These are phyloP conservation scores for Colletotrichum eremochloae DNA, from an alignment of 2,329 filamentous ascomycete genomes.

Conservation along the genomic window DNA sequence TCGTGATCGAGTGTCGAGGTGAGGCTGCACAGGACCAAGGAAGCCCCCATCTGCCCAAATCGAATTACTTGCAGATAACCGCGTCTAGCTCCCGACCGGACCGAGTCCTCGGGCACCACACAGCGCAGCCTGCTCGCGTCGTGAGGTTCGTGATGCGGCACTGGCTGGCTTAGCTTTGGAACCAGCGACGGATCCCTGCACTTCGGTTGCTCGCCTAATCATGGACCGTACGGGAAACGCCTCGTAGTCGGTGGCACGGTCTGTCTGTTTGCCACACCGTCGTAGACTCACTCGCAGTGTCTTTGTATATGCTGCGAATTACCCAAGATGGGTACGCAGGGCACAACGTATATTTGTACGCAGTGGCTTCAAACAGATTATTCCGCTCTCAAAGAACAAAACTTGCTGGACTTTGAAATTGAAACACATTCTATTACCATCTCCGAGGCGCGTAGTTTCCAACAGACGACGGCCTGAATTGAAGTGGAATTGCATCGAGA, in stretches of 20 bases:
- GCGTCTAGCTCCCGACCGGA: slow-evolving; percentile 25
- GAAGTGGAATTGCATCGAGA: neutral
- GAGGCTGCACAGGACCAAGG: neutral
- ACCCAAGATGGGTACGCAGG: neutral
- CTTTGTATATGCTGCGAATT: slow-evolving; percentile 1
- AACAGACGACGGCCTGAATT: neutral
- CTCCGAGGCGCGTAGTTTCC: neutral
- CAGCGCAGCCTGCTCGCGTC: slow-evolving; percentile 15
- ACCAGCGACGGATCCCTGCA: neutral
- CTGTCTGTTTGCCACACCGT: slow-evolving; percentile 1
- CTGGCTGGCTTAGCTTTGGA: slow-evolving; percentile 1
- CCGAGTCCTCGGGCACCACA: slow-evolving; percentile 25
- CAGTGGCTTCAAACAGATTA: neutral
- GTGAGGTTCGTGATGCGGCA: slow-evolving; percentile 4
- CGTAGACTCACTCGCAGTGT: too few relatives aligned
- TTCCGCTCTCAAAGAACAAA: neutral
- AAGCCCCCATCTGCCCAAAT: slow-evolving; percentile 11
- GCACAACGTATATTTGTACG: too few relatives aligned
- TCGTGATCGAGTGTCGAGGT: neutral
- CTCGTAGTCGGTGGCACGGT: neutral
- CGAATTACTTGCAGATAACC: slow-evolving; percentile 1
- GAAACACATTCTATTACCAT: neutral
- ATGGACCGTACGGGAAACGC: neutral
- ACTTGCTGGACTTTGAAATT: rapidly evolving
- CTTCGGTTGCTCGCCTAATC: slow-evolving; percentile 16